A percentile compares a stretch with the other conserved stretches of the same genome.
phyloP scores from a whole-genome alignment of 768 basidiomycete genomes.

The Tephrocybe sp. region DNA sequence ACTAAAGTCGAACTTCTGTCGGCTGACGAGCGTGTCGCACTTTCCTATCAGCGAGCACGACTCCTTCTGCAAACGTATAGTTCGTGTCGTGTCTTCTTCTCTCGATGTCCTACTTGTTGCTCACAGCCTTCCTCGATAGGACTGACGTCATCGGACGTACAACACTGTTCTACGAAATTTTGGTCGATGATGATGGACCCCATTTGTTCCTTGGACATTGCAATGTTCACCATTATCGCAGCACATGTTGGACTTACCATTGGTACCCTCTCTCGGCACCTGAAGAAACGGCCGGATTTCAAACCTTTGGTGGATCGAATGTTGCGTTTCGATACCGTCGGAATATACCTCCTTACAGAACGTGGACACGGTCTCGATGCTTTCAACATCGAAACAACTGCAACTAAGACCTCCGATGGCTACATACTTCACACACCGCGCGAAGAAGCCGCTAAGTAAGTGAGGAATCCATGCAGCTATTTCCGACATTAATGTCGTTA shows the following conservation, averaged over 20 bases:
- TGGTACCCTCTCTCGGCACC: slow-evolving; percentile 52
- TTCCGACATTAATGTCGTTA: slow-evolving; percentile 6
- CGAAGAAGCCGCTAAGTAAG: slow-evolving; percentile 58
- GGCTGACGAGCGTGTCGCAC: slow-evolving; percentile 40
- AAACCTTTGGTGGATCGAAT: slow-evolving; percentile 44
- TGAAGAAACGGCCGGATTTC: slow-evolving; percentile 46
- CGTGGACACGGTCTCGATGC: slow-evolving; percentile 61
- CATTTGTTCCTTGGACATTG: slow-evolving; percentile 46
- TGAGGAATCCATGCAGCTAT: slow-evolving; percentile 5
- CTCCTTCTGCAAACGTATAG: slow-evolving; percentile 49
- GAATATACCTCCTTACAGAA: slow-evolving; percentile 52
- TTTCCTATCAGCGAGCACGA: slow-evolving; percentile 49
- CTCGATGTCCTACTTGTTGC: background rate
- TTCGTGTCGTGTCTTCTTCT: slow-evolving; percentile 21
- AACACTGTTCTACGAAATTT: slow-evolving; percentile 44
- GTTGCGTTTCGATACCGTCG: slow-evolving; percentile 51
- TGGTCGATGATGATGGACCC: slow-evolving; percentile 57
- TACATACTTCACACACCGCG: slow-evolving; percentile 55
- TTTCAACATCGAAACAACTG: slow-evolving; percentile 61
- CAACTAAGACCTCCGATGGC: slow-evolving; percentile 44
- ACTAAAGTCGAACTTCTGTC: slow-evolving; percentile 40
- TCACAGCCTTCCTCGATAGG: slow-evolving; percentile 25
- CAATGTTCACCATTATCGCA: slow-evolving; percentile 52
- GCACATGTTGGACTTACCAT: slow-evolving; percentile 50
- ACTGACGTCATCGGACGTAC: slow-evolving; percentile 44